phyloP scores from a whole-genome alignment of 73 alveolate genomes.

The Effrenium voratum region DNA sequence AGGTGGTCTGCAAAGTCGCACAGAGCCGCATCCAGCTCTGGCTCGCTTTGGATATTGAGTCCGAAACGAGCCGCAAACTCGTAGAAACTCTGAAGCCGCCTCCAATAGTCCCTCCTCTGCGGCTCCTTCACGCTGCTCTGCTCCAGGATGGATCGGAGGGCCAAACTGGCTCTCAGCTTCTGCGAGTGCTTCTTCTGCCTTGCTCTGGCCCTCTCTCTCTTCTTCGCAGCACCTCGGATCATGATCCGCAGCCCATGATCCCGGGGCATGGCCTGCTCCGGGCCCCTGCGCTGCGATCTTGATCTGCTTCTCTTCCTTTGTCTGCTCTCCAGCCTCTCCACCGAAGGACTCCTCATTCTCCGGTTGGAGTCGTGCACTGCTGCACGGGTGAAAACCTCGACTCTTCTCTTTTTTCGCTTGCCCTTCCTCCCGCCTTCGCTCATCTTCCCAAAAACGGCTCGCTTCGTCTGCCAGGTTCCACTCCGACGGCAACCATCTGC shows the following conservation, averaged over 20 bases:
- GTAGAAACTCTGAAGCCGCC: neutral
- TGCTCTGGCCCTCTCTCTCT: neutral
- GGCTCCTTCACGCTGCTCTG: neutral
- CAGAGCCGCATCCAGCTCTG: neutral
- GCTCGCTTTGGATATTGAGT: neutral
- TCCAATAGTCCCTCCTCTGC: neutral
- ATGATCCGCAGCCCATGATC: neutral
- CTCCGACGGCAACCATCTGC: neutral
- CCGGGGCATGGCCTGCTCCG: neutral
- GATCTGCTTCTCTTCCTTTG: neutral
- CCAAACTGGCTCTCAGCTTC: neutral
- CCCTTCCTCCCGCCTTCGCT: neutral
- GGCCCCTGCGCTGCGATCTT: neutral
- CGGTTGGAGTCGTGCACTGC: neutral
- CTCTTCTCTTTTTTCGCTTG: neutral
- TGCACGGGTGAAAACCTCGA: neutral
- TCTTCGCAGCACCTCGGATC: neutral
- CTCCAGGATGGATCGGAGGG: neutral
- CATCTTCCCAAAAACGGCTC: neutral
- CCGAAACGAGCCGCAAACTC: neutral
- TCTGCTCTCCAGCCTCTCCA: neutral
- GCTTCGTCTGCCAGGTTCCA: neutral
- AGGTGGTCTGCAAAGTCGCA: neutral
- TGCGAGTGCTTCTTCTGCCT: neutral
- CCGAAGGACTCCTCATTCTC: neutral